These are phyloP conservation scores for Olyra latifolia DNA, from an alignment of 176 grass and related monocot species.

Conservation along the genomic window DNA sequence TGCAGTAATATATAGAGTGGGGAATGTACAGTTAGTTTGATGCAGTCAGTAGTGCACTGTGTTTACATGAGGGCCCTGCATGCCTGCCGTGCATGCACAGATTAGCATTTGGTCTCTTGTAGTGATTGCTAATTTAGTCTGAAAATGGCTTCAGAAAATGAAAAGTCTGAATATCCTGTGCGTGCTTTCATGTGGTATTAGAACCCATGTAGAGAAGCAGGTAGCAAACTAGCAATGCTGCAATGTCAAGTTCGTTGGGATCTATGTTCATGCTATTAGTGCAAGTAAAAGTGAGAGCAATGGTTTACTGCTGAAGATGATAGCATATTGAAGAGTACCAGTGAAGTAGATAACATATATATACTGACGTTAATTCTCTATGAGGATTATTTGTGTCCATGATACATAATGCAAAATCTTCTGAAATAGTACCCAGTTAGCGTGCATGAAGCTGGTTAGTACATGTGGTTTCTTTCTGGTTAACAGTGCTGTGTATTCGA, in stretches of 20 bases:
- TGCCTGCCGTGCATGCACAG: not conserved
- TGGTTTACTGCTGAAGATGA: not conserved
- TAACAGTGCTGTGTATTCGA: not conserved
- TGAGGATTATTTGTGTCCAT: not conserved
- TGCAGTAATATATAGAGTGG: not conserved
- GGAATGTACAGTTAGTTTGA: not conserved
- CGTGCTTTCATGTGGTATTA: not conserved
- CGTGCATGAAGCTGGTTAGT: not conserved
- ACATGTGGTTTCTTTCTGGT: not conserved
- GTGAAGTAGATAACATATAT: not conserved
- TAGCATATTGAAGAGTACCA: not conserved
- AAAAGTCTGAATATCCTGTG: constrained; percentile 3
- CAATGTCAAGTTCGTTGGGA: not conserved
- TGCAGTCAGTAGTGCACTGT: not conserved
- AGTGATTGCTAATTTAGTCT: constrained; percentile 7
- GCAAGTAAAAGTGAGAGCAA: not conserved
- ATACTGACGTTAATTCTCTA: not conserved
- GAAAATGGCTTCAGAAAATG: not conserved
- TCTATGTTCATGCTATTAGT: not conserved
- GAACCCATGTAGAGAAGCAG: not conserved
- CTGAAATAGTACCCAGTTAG: not conserved
- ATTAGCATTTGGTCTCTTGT: constrained; percentile 8
- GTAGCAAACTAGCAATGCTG: not conserved
- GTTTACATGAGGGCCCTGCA: constrained; percentile 5
- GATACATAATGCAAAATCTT: not conserved